Conservation (phyloP, 371 early-diverging fungal species). For the Batrachochytrium dendrobatidis region DNA sequence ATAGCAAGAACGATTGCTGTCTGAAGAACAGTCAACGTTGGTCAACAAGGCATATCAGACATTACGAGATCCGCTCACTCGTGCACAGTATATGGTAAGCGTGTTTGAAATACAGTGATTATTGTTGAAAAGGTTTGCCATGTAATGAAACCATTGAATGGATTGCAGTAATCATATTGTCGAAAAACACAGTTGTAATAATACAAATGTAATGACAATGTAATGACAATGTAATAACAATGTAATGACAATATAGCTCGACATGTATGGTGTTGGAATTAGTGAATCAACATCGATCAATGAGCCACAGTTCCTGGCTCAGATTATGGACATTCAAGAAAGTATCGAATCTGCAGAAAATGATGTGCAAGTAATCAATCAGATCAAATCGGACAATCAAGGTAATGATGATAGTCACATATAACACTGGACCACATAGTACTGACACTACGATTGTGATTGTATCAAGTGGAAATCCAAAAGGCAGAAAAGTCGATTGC, state of each 20-base stretch:
- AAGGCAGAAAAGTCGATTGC: not conserved
- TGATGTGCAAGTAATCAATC: slow-evolving; percentile 51
- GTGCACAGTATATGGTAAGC: slow-evolving; percentile 71
- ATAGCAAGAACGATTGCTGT: slow-evolving; percentile 62
- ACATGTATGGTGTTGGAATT: slow-evolving; percentile 49
- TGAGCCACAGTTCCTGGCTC: slow-evolving; percentile 70
- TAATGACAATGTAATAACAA: not conserved
- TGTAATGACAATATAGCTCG: slow-evolving; percentile 30
- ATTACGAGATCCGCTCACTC: slow-evolving; percentile 64
- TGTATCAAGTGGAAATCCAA: not conserved
- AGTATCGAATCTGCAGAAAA: slow-evolving; percentile 57
- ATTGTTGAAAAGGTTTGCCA: not conserved
- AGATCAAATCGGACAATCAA: slow-evolving; percentile 43
- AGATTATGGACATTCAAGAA: slow-evolving; percentile 73
- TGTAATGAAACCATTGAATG: slow-evolving; percentile 1
- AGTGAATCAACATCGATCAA: slow-evolving; percentile 60
- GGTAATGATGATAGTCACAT: slow-evolving; percentile 14
- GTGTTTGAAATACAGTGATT: not conserved
- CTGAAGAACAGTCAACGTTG: slow-evolving; percentile 71
- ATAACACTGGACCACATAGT: not conserved
- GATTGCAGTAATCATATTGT: not conserved
- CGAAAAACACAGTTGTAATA: not conserved
- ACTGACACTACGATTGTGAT: not conserved
- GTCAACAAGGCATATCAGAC: slow-evolving; percentile 82
- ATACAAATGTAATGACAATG: not conserved